These are phyloP conservation scores for Herpetospermum pedunculosum DNA, from an alignment of 306 rosid genomes.

Conservation along the genomic window DNA sequence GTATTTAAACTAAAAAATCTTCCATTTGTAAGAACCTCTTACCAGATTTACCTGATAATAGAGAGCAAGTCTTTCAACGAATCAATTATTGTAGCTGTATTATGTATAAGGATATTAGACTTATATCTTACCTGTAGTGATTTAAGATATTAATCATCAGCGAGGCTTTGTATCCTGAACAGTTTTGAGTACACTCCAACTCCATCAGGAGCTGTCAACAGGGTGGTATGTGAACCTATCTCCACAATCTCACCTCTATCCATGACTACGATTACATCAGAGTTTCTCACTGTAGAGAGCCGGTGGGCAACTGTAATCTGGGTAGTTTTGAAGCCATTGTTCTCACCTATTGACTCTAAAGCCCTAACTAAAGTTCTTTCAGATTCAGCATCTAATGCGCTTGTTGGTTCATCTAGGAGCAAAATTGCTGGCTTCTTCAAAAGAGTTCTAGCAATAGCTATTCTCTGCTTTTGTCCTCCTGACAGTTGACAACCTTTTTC, in stretches of 20 bases:
- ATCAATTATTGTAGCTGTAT: background rate
- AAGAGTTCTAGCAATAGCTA: conserved; percentile 77
- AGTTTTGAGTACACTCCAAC: conserved; percentile 71
- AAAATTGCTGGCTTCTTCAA: conserved; percentile 61
- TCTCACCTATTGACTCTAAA: conserved; percentile 36
- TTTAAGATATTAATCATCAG: conserved; percentile 18
- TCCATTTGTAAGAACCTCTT: conserved; percentile 8
- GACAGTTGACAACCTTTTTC: conserved; percentile 86
- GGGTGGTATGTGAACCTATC: conserved; percentile 57
- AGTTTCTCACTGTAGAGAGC: conserved; percentile 58
- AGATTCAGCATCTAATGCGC: conserved; percentile 84
- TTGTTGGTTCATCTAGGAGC: conserved; percentile 88
- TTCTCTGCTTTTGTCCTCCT: conserved; percentile 90
- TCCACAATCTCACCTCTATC: conserved; percentile 65
- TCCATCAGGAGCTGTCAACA: conserved; percentile 40
- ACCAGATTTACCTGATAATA: conserved; percentile 13
- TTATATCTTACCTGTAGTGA: background rate
- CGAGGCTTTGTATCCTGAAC: conserved; percentile 49
- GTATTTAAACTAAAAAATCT: background rate
- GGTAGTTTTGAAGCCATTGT: conserved; percentile 37
- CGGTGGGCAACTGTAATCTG: conserved; percentile 81
- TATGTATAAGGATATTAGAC: background rate
- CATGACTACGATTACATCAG: conserved; percentile 66
- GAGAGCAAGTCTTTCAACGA: background rate
- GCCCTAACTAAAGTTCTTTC: conserved; percentile 57